Conservation (phyloP, 495 filamentous ascomycete species). For the Platismatia glauca region DNA sequence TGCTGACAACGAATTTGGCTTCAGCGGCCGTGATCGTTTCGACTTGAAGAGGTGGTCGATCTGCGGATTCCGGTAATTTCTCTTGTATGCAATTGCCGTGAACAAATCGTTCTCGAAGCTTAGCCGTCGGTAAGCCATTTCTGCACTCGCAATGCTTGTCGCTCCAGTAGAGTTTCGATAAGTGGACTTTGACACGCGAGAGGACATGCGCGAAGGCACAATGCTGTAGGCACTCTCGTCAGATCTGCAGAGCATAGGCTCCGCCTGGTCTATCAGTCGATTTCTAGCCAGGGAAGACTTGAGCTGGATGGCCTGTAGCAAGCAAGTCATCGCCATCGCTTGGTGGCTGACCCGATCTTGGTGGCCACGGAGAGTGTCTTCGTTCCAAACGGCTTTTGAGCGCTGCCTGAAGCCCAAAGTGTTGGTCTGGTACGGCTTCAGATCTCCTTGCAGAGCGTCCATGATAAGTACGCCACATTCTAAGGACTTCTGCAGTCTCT, state of each 20-base stretch:
- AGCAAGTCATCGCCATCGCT: constrained; percentile 34
- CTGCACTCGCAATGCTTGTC: not conserved
- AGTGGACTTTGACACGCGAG: not conserved
- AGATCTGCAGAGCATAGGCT: constrained; percentile 3
- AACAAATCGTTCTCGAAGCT: constrained; percentile 14
- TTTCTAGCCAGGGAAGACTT: not conserved
- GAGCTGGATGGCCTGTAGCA: constrained; percentile 35
- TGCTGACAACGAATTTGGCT: not conserved
- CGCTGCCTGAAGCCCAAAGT: constrained; percentile 23
- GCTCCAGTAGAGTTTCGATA: not conserved
- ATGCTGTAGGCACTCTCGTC: constrained; percentile 15
- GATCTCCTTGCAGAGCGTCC: constrained; percentile 34
- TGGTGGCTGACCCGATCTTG: constrained; percentile 34
- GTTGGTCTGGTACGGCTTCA: constrained; percentile 20
- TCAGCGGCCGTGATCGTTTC: not conserved
- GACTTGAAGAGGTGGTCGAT: not conserved
- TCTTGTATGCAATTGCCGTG: constrained; percentile 7
- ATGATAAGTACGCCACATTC: constrained; percentile 35
- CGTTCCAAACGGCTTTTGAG: constrained; percentile 35
- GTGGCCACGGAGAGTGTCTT: constrained; percentile 35
- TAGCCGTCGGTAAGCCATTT: constrained; percentile 8
- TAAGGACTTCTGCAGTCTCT: constrained; percentile 31
- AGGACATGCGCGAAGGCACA: constrained; percentile 12
- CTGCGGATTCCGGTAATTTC: constrained; percentile 4
- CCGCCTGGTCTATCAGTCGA: not conserved